These are phyloP conservation scores for Claviceps maximensis DNA, from an alignment of 2,329 filamentous ascomycete genomes.

Conservation along the genomic window DNA sequence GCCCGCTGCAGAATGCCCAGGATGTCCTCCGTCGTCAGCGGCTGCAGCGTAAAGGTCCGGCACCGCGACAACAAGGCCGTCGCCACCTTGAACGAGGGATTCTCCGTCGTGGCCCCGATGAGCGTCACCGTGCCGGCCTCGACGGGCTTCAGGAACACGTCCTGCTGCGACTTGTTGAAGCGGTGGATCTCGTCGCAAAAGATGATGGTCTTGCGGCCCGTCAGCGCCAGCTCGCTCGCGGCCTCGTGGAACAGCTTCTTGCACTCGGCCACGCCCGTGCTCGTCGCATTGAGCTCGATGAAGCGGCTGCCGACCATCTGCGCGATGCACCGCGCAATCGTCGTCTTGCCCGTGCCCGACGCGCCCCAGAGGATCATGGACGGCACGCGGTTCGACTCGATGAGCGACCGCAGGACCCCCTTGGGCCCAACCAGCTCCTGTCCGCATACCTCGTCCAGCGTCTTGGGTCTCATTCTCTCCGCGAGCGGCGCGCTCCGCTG, in stretches of 20 bases:
- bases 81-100: constrained; percentile 88
- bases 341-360: constrained; percentile 74
- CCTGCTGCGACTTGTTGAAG: constrained; percentile 85
- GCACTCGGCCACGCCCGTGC: constrained; percentile 74
- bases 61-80: constrained; percentile 79
- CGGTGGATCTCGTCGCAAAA: constrained; percentile 97
- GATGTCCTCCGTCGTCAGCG: constrained; percentile 61
- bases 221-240: constrained; percentile 62
- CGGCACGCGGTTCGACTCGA: constrained; percentile 73
- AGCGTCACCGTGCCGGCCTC: constrained; percentile 83
- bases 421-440: constrained; percentile 79
- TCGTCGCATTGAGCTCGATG: constrained; percentile 91
- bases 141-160: constrained; percentile 85
- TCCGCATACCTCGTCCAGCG: constrained; percentile 74
- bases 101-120: constrained; percentile 93
- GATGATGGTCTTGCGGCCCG: constrained; percentile 82
- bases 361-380: constrained; percentile 92
- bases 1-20: constrained; percentile 65
- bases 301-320: constrained; percentile 72
- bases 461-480: constrained; percentile 81
- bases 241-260: constrained; percentile 87
- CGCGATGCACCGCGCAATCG: constrained; percentile 84
- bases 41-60: constrained; percentile 74
- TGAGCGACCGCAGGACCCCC: constrained; percentile 76
- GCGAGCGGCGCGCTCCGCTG: constrained; percentile 70